Evolutionary conservation across 805 yeast genomes (phyloP).

Genomic region (Yamadazyma nakazawae): DNA sequence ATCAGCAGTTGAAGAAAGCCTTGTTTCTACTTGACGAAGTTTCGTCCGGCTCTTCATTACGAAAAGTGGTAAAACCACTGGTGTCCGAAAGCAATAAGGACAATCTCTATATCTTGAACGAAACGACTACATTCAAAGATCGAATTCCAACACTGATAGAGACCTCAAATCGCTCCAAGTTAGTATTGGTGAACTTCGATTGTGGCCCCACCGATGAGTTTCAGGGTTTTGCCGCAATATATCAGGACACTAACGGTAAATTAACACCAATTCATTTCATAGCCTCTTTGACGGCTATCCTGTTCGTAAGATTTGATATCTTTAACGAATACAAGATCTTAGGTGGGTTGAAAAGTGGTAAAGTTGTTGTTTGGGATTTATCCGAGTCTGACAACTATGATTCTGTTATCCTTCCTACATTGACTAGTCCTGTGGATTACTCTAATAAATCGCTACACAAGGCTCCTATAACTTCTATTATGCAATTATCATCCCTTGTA

Average conservation of each 20-base stretch:
- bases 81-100: neutral
- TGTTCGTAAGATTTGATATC: constrained; percentile 38
- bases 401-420: constrained; percentile 20
- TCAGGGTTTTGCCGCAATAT: constrained; percentile 30
- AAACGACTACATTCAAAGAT: neutral
- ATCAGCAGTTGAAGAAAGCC: constrained; percentile 20
- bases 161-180: constrained; percentile 20
- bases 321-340: constrained; percentile 37
- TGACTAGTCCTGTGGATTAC: constrained; percentile 21
- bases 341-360: constrained; percentile 51
- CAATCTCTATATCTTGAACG: neutral
- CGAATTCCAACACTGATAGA: constrained; percentile 23
- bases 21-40: constrained; percentile 23
- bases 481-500: constrained; percentile 15
- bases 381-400: constrained; percentile 5
- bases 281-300: constrained; percentile 38
- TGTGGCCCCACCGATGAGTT: constrained; percentile 7
- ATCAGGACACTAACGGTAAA: constrained; percentile 23
- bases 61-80: neutral
- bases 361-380: constrained; percentile 50
- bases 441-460: constrained; percentile 16
- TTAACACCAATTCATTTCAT: constrained; percentile 28
- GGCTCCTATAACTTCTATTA: constrained; percentile 20
- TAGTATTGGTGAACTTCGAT: constrained; percentile 1
- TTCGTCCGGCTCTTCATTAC: neutral